A percentile compares a stretch with the other conserved stretches of the same genome.
Evolutionary conservation across 495 filamentous ascomycete species (phyloP).

Genomic region (Ramalina intermedia): DNA sequence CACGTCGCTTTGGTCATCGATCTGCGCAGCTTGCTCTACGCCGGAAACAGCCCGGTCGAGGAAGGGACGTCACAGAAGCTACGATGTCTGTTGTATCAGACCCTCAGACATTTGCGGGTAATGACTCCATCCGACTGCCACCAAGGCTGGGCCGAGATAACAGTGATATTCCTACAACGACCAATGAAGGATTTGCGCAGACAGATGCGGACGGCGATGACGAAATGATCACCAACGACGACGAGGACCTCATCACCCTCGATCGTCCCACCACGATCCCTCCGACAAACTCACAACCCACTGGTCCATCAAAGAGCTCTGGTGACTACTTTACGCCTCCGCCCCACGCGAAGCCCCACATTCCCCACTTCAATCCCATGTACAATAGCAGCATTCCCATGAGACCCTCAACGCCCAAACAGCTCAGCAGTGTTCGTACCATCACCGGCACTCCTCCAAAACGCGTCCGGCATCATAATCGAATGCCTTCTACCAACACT

Average conservation of each 20-base stretch:
- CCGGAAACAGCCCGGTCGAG: constrained; percentile 17
- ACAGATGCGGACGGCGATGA: constrained; percentile 81
- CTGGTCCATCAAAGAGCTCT: constrained; percentile 17
- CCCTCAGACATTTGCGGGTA: constrained; percentile 33
- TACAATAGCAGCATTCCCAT: constrained; percentile 1
- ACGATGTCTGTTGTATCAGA: constrained; percentile 42
- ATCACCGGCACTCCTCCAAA: constrained; percentile 20
- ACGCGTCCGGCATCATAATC: constrained; percentile 29
- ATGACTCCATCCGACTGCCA: constrained; percentile 1
- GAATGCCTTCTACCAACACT: constrained; percentile 63
- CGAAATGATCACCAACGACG: constrained; percentile 70
- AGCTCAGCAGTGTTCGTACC: background rate
- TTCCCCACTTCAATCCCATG: constrained; percentile 13
- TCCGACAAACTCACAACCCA: constrained; percentile 6
- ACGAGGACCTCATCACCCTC: constrained; percentile 33
- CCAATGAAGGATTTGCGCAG: constrained; percentile 29
- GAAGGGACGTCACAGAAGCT: constrained; percentile 37
- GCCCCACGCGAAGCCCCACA: constrained; percentile 19
- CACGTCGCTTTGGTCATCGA: constrained; percentile 20
- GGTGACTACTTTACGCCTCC: constrained; percentile 32
- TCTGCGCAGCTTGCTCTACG: constrained; percentile 21
- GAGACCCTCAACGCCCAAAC: constrained; percentile 13
- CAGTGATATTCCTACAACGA: constrained; percentile 6
- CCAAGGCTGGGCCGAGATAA: background rate
- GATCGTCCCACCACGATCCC: constrained; percentile 18